A percentile compares a stretch with the other conserved stretches of the same genome.
phyloP scores from a whole-genome alignment of 192 early-diverging fungal species.

The Coemansia aciculifera region DNA sequence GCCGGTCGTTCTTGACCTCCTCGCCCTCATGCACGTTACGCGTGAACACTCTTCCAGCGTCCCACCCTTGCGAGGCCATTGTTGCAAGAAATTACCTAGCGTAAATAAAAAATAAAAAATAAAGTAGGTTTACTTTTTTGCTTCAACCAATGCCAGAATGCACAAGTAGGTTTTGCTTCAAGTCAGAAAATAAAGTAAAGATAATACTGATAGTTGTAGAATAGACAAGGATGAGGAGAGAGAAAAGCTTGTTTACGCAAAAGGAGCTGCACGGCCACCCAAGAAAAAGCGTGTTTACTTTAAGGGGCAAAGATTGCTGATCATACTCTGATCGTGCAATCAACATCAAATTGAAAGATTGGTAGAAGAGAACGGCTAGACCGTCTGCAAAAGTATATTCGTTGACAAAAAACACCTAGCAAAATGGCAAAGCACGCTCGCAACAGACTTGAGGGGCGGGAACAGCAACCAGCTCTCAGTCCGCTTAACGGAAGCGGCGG shows the following conservation, averaged over 20 bases:
- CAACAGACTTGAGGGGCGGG: not conserved
- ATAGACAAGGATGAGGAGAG: not conserved
- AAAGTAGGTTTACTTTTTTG: not conserved
- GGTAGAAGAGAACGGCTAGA: not conserved
- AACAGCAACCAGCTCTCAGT: slow-evolving; percentile 8
- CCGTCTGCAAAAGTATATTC: not conserved
- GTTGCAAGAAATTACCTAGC: not conserved
- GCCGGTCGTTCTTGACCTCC: slow-evolving; percentile 58
- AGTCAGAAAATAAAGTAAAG: not conserved
- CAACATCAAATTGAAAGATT: not conserved
- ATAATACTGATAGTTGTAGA: not conserved
- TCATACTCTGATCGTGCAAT: not conserved
- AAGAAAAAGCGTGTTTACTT: not conserved
- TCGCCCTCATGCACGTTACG: slow-evolving; percentile 67
- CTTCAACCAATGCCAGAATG: slow-evolving; percentile 1
- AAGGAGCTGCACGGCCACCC: not conserved
- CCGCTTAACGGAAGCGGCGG: slow-evolving; percentile 85
- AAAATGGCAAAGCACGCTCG: slow-evolving; percentile 2
- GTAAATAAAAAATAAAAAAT: not conserved
- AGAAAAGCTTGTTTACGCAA: slow-evolving; percentile 5
- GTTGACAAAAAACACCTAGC: not conserved
- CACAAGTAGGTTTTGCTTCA: not conserved
- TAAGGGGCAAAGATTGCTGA: not conserved
- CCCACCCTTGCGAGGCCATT: slow-evolving; percentile 69
- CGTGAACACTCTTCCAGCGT: slow-evolving; percentile 73